phyloP scores from a whole-genome alignment of 2,329 filamentous ascomycete species.

The Arachnomyces sp. region DNA sequence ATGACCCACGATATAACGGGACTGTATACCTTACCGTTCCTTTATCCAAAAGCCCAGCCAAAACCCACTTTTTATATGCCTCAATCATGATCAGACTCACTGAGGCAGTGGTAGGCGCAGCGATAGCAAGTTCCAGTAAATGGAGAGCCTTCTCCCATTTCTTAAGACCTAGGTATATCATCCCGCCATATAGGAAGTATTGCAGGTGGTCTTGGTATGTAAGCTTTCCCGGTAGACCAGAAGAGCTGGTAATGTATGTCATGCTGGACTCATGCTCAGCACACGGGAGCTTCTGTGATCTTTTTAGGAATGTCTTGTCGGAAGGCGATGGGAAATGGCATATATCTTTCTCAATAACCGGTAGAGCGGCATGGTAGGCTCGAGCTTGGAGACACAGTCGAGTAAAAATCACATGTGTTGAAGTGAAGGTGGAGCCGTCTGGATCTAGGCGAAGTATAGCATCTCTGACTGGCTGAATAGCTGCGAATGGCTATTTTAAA shows the following conservation, averaged over 20 bases:
- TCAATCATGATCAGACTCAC: constrained; percentile 75
- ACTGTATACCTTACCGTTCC: constrained; percentile 47
- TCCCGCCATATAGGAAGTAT: constrained; percentile 59
- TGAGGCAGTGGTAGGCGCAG: constrained; percentile 57
- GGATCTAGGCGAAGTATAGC: constrained; percentile 40
- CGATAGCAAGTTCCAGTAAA: constrained; percentile 58
- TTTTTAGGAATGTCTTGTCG: constrained; percentile 18
- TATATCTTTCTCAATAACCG: constrained; percentile 35
- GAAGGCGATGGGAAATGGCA: constrained; percentile 31
- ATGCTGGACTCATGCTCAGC: constrained; percentile 24
- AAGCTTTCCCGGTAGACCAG: constrained; percentile 34
- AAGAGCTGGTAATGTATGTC: constrained; percentile 28
- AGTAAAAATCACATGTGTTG: constrained; percentile 34
- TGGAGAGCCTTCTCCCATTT: constrained; percentile 57
- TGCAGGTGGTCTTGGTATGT: constrained; percentile 46
- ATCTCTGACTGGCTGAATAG: constrained; percentile 33
- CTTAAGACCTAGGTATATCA: constrained; percentile 55
- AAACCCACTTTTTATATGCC: constrained; percentile 84
- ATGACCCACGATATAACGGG: not conserved
- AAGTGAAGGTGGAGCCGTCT: constrained; percentile 36
- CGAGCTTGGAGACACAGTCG: constrained; percentile 36
- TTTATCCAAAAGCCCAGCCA: constrained; percentile 64
- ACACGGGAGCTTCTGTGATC: constrained; percentile 20
- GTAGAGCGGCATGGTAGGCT: constrained; percentile 32
- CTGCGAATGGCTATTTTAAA: constrained; percentile 27